A percentile compares a stretch with the other conserved stretches of the same genome.
Evolutionary conservation across 2,329 filamentous ascomycete genomes (phyloP).

Genomic region (Penicillium sp.): DNA sequence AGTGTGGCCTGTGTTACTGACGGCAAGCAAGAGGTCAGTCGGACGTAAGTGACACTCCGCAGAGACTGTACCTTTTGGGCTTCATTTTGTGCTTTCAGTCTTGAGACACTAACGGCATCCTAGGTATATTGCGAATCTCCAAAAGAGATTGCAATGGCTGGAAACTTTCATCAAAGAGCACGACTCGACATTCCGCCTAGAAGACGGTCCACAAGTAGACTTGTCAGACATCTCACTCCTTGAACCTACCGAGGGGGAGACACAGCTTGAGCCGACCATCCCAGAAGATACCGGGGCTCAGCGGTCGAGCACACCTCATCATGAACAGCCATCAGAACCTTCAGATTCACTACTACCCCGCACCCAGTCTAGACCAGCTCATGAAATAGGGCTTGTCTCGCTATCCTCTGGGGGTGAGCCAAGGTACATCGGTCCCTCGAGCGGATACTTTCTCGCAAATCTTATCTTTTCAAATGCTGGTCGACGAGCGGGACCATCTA

Average conservation of each 20-base stretch:
- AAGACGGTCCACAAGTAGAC: constrained; percentile 19
- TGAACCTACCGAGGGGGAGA: neutral
- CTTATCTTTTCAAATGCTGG: constrained; percentile 49
- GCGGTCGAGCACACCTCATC: constrained; percentile 1
- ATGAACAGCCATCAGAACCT: constrained; percentile 8
- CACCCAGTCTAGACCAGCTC: constrained; percentile 34
- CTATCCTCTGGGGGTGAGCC: constrained; percentile 51
- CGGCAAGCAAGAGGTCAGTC: constrained; percentile 47
- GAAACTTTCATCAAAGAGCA: constrained; percentile 47
- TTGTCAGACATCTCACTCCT: constrained; percentile 3
- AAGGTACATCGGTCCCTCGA: constrained; percentile 59
- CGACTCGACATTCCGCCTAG: constrained; percentile 48
- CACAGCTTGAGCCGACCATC: neutral
- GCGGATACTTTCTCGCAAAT: constrained; percentile 57
- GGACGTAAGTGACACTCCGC: constrained; percentile 34
- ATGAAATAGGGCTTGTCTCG: constrained; percentile 58
- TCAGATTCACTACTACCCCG: constrained; percentile 10
- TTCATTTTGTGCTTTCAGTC: neutral
- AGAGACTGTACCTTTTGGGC: neutral
- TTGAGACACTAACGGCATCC: neutral
- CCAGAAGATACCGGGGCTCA: neutral
- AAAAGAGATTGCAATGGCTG: constrained; percentile 49
- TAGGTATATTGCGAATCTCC: constrained; percentile 43
- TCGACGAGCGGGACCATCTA: constrained; percentile 18
- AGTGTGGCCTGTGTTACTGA: constrained; percentile 48